Conservation (phyloP, 192 early-diverging fungal genomes). For the Rhizophagus sp. region DNA sequence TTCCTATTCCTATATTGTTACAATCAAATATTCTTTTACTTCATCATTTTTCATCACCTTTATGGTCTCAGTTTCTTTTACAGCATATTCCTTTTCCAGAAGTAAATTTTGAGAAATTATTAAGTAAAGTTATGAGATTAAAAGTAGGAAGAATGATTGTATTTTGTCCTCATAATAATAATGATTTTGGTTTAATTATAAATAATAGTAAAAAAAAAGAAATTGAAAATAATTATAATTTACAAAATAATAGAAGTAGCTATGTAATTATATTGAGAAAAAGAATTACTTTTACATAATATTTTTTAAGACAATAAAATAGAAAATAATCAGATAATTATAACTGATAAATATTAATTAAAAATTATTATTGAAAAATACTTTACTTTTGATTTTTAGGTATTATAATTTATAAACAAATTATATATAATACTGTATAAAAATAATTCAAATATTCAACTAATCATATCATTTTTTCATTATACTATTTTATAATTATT, state of each 20-base stretch:
- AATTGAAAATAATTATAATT: neutral
- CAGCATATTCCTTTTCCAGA: neutral
- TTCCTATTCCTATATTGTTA: neutral
- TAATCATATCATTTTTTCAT: too few relatives aligned
- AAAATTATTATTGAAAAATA: too few relatives aligned
- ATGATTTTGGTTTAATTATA: neutral
- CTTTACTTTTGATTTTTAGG: too few relatives aligned
- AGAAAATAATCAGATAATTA: too few relatives aligned
- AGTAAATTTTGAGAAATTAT: neutral
- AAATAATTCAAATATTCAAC: too few relatives aligned
- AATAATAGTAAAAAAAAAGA: neutral
- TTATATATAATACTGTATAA: too few relatives aligned
- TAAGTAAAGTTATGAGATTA: neutral
- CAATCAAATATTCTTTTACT: conserved; percentile 9
- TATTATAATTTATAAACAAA: too few relatives aligned
- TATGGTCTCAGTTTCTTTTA: conserved; percentile 6
- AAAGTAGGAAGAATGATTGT: neutral
- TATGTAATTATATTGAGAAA: neutral
- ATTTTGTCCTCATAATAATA: neutral
- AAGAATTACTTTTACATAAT: neutral
- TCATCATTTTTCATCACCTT: conserved; percentile 16
- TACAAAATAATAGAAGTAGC: neutral
- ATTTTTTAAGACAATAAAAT: neutral
- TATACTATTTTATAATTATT: too few relatives aligned
- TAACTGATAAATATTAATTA: too few relatives aligned